Evolutionary conservation across 306 rosid genomes (phyloP).

Genomic region (Morella rubra): DNA sequence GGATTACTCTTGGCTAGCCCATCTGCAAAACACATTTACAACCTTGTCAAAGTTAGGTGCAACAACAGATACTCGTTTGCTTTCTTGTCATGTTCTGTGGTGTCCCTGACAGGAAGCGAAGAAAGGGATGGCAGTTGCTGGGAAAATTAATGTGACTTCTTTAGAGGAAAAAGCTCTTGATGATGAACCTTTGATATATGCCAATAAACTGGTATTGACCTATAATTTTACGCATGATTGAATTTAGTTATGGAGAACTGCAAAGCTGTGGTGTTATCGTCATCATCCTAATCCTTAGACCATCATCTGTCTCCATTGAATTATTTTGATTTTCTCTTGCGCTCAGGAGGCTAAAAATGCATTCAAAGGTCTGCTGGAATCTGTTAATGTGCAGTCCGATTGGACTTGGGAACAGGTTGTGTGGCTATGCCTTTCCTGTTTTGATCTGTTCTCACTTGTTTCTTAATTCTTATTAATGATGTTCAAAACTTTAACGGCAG

Average conservation of each 20-base stretch:
- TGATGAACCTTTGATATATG: constrained; percentile 74
- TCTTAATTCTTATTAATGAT: constrained; percentile 31
- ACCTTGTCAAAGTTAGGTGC: neutral
- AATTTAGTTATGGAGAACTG: constrained; percentile 3
- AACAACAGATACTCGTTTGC: constrained; percentile 10
- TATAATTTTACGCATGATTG: constrained; percentile 21
- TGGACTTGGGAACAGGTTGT: constrained; percentile 99
- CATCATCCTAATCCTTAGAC: neutral
- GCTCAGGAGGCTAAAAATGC: constrained; percentile 93
- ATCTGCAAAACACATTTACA: constrained; percentile 1
- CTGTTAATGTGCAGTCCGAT: constrained; percentile 90
- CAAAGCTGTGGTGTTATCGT: constrained; percentile 12
- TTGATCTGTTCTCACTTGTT: neutral
- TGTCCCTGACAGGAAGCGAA: constrained; percentile 65
- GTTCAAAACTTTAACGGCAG: constrained; percentile 42
- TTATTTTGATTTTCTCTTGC: neutral
- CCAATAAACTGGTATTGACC: constrained; percentile 78
- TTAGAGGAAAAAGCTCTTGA: constrained; percentile 74
- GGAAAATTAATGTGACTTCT: constrained; percentile 60
- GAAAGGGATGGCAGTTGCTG: constrained; percentile 66
- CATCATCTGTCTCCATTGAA: neutral
- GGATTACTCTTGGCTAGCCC: constrained; percentile 2
- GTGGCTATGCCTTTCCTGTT: constrained; percentile 23
- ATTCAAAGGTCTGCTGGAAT: constrained; percentile 88
- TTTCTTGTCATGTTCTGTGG: constrained; percentile 20